These are phyloP conservation scores for Silene coronaria DNA, from an alignment of 179 eudicot species.

Conservation along the genomic window DNA sequence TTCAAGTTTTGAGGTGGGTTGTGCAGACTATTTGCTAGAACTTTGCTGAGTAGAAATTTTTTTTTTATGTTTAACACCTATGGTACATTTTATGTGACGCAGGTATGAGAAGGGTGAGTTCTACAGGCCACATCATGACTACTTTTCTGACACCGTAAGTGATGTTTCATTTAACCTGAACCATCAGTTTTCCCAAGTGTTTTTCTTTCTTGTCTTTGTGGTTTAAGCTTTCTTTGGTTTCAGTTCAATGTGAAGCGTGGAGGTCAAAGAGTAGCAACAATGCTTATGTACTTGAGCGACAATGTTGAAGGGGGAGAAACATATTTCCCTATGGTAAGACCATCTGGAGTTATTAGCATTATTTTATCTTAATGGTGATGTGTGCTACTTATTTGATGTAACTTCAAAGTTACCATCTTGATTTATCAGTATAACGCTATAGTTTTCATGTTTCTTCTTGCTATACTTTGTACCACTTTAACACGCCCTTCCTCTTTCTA, in stretches of 20 bases:
- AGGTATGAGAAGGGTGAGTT: constrained; percentile 84
- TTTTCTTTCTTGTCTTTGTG: not conserved
- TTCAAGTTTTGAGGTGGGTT: constrained; percentile 79
- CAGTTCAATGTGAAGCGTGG: constrained; percentile 93
- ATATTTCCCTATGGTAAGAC: constrained; percentile 73
- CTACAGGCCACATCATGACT: constrained; percentile 92
- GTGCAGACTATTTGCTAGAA: not conserved
- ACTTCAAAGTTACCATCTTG: too few relatives aligned
- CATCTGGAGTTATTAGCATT: constrained; percentile 3
- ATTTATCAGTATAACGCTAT: too few relatives aligned
- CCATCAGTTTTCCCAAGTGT: not conserved
- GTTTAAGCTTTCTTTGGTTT: constrained; percentile 22
- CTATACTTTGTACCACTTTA: too few relatives aligned
- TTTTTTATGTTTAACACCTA: constrained; percentile 21
- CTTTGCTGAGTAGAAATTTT: constrained; percentile 13
- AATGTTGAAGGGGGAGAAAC: constrained; percentile 98
- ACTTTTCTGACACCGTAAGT: constrained; percentile 80
- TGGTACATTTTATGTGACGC: constrained; percentile 60
- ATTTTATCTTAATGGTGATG: not conserved
- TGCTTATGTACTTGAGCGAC: constrained; percentile 91
- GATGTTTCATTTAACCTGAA: not conserved
- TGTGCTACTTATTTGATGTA: too few relatives aligned
- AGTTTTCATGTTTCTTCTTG: too few relatives aligned
- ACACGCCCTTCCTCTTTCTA: too few relatives aligned
- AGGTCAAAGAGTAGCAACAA: constrained; percentile 93